Evolutionary conservation across 2,329 filamentous ascomycete genomes (phyloP), one percentile per base, ranked within the genome.

Genomic region (Fusarium succisae): DNA sequence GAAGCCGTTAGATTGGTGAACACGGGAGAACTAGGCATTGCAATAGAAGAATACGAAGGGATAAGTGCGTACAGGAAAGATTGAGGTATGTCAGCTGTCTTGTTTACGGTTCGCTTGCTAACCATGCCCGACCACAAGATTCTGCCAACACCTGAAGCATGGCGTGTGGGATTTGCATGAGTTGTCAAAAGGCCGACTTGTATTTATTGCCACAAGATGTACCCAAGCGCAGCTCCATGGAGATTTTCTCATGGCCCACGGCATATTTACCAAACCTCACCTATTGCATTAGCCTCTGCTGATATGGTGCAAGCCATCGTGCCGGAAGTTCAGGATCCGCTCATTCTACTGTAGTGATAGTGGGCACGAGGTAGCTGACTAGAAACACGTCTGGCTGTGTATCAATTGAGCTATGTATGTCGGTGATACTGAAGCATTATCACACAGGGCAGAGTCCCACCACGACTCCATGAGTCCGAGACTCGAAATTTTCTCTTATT

Each of bases 1-100:
- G 70, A 81, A 82, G 63, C 79, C 79, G 7, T 53, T 85, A 53
- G 83, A 85, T 61, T 85, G 83, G 83, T 85, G 78, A 83, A 55
- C 6, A 22, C 24, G 17, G 53, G 26, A 39, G 26, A 54, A 15
- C 24, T 8, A 57, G 8, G 18, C n/a, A 35, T 5, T 30, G 6
- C 15, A 30, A 41, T 6, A 2, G 10, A 55, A 4, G 39, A 24
- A 28, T 28, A 41, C 22, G 51, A n/a, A 45, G 5, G 13, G 11
- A 17, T 8, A 13, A 38, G 26, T 20, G 37, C 30, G 44, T 14
- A 28, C n/a, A 37, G 20, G 17, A 24, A n/a, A 48, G 28, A 26
- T 35, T 44, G 45, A 71, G 67, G 69, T 67, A 63, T 32, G 51
- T 30, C 50, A 17, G 14, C 9, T 53, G 13, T 17, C 12, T 43